Percentiles rank a stretch among this genome's conserved stretches.
phyloP scores from a whole-genome alignment of 805 yeast genomes.

The Candida orba region DNA sequence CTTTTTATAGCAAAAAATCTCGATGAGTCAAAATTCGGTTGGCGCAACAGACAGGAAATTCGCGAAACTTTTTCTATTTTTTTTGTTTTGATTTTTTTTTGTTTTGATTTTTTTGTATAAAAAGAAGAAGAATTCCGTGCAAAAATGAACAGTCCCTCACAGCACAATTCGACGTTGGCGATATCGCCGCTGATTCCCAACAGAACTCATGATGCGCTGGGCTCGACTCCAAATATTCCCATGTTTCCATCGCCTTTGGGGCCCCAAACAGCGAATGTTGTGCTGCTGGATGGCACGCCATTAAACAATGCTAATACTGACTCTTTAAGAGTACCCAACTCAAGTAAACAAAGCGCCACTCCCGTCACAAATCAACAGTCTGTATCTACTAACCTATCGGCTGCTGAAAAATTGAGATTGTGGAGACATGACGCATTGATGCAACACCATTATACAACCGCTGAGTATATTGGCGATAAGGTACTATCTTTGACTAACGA shows the following conservation, averaged over 20 bases:
- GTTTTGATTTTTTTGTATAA: too few species aligned
- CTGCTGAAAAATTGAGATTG: conserved; percentile 75
- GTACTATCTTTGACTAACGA: conserved; percentile 77
- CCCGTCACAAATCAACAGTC: background rate
- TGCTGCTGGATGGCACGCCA: background rate
- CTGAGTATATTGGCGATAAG: conserved; percentile 88
- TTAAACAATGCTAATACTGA: background rate
- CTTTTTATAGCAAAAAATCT: too few species aligned
- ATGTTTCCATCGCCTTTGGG: conserved; percentile 26
- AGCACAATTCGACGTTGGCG: conserved; percentile 65
- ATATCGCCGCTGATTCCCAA: conserved; percentile 56
- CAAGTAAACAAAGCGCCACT: background rate
- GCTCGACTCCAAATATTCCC: conserved; percentile 44
- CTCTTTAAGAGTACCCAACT: background rate
- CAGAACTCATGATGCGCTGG: conserved; percentile 29
- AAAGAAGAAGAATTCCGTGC: too few species aligned
- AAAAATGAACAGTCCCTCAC: conserved; percentile 34
- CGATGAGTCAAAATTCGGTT: too few species aligned
- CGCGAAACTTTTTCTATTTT: too few species aligned
- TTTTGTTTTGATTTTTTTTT: too few species aligned
- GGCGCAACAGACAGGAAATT: too few species aligned
- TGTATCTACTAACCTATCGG: conserved; percentile 34
- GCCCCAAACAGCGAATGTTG: background rate
- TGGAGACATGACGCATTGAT: conserved; percentile 93
- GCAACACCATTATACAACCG: conserved; percentile 88